Percentiles rank a stretch among this genome's conserved stretches.
Evolutionary conservation across 192 early-diverging fungal genomes (phyloP).

Genomic region (Martensiomyces pterosporus): DNA sequence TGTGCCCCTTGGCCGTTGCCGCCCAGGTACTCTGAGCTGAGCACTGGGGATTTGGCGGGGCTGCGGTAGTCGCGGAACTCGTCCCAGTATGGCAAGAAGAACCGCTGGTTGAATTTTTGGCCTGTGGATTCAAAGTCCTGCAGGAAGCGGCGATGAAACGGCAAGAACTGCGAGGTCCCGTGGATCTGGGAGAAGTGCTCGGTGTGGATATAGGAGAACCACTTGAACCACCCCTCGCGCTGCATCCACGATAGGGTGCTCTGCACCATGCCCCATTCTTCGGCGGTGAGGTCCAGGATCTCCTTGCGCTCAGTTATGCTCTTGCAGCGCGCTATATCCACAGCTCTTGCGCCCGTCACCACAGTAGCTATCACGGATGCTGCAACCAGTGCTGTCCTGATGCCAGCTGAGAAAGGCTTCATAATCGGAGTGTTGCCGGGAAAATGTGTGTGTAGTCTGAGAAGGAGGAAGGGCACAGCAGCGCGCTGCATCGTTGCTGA

Average conservation of each 20-base stretch:
- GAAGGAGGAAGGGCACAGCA: no score
- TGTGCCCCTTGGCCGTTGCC: slow-evolving; percentile 5
- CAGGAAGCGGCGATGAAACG: slow-evolving; percentile 5
- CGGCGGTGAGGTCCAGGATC: slow-evolving; percentile 9
- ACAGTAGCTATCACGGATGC: no score
- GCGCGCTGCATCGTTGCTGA: no score
- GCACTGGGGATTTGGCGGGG: background rate
- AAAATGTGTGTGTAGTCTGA: no score
- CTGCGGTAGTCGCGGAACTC: slow-evolving; percentile 2
- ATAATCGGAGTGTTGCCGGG: no score
- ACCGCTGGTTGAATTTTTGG: background rate
- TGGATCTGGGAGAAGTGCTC: background rate
- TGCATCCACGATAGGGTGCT: background rate
- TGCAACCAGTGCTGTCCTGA: no score
- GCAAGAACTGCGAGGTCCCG: slow-evolving; percentile 4
- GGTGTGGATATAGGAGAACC: slow-evolving; percentile 2
- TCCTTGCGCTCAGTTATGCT: no score
- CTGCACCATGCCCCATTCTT: slow-evolving; percentile 1
- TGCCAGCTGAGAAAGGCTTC: no score
- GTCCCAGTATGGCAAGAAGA: slow-evolving; percentile 19
- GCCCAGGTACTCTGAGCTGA: slow-evolving; percentile 4
- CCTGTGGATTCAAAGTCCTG: slow-evolving; percentile 19
- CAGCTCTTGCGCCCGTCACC: no score
- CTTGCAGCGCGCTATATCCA: no score
- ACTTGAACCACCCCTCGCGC: background rate